Evolutionary conservation across 1,284 basidiomycete species (phyloP).

Genomic region (Rhodotorula sp.): DNA sequence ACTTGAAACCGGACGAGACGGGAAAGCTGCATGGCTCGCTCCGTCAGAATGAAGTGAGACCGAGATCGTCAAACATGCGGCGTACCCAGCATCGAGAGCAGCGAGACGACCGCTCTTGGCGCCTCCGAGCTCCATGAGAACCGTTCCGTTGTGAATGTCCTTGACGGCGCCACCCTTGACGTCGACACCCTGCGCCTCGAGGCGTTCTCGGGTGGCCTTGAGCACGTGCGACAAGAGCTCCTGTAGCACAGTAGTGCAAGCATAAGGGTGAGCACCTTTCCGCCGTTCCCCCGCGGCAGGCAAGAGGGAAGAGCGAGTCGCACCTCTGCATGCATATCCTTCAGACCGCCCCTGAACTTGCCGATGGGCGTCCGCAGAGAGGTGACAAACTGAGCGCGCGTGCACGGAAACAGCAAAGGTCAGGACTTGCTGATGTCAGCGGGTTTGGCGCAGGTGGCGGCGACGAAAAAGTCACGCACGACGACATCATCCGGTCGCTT

Average conservation of each 20-base stretch:
- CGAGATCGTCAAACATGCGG: no score
- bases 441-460: no score
- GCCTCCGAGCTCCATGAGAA: conserved; percentile 51
- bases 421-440: no score
- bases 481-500: conserved; percentile 37
- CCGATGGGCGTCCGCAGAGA: conserved; percentile 50
- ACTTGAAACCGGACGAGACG: conserved; percentile 42
- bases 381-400: conserved; percentile 43
- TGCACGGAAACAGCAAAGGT: neutral
- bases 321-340: conserved; percentile 49
- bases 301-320: conserved; percentile 26
- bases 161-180: conserved; percentile 45
- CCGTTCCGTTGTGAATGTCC: conserved; percentile 49
- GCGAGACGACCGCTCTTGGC: conserved; percentile 50
- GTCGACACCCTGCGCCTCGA: conserved; percentile 48
- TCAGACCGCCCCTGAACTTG: conserved; percentile 47
- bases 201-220: conserved; percentile 44
- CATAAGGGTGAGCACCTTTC: neutral
- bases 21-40: conserved; percentile 30
- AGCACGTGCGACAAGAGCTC: conserved; percentile 49
- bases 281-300: neutral
- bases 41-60: neutral
- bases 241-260: conserved; percentile 15
- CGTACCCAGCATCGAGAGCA: conserved; percentile 48
- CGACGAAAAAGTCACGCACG: conserved; percentile 11